Percentiles rank a stretch among this genome's conserved stretches.
phyloP scores from a whole-genome alignment of 805 yeast genomes.

The Wickerhamomyces strasburgensis region DNA sequence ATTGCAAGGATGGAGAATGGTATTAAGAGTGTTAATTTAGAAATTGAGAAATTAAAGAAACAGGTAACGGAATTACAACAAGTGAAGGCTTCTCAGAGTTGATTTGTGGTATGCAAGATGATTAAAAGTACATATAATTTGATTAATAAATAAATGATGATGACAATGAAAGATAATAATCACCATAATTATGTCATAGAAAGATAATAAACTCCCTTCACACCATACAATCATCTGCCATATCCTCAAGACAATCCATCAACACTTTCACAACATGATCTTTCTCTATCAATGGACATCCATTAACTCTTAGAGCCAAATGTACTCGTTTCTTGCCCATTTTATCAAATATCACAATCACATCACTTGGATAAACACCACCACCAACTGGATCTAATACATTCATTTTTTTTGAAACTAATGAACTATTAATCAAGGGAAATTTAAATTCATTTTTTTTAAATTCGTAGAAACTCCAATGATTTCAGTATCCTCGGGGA shows the following conservation, averaged over 20 bases:
- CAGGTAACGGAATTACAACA: constrained; percentile 28
- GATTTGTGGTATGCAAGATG: not conserved
- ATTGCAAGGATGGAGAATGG: constrained; percentile 49
- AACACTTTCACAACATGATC: constrained; percentile 14
- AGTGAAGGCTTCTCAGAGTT: constrained; percentile 9
- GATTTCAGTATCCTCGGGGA: constrained; percentile 8
- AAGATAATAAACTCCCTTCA: too few species aligned
- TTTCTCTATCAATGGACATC: constrained; percentile 4
- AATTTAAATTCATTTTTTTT: constrained; percentile 11
- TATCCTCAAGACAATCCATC: constrained; percentile 17
- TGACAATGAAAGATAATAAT: too few species aligned
- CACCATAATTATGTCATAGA: too few species aligned
- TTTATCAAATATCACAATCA: constrained; percentile 19
- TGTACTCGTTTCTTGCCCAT: constrained; percentile 12
- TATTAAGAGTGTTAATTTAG: constrained; percentile 37
- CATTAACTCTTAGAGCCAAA: constrained; percentile 7
- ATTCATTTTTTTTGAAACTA: constrained; percentile 15
- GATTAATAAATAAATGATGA: too few species aligned
- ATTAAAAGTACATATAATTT: too few species aligned
- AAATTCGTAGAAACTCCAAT: constrained; percentile 21
- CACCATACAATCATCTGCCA: constrained; percentile 3
- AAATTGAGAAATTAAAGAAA: constrained; percentile 38
- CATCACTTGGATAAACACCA: constrained; percentile 25
- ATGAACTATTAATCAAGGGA: constrained; percentile 16
- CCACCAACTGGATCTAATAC: constrained; percentile 26